A percentile compares a stretch with the other conserved stretches of the same genome.
Conservation (phyloP, 805 yeast genomes). For the Kodamaea hsintzibuensis region DNA sequence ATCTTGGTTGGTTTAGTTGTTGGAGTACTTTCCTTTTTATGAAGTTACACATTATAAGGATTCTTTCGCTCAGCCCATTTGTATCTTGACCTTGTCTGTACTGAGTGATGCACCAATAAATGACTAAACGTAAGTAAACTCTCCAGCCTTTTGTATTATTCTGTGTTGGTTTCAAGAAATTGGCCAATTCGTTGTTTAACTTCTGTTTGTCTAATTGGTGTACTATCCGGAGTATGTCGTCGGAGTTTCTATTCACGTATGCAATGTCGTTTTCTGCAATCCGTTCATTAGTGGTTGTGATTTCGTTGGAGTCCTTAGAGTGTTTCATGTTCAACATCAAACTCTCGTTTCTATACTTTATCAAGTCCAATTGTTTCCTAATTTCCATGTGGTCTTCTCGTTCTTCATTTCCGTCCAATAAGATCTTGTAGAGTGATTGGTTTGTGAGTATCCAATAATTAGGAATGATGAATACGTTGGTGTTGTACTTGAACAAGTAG, state of each 20-base stretch:
- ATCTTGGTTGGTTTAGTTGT: background rate
- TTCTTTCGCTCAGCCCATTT: slow-evolving; percentile 26
- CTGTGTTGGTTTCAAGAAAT: slow-evolving; percentile 23
- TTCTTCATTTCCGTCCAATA: slow-evolving; percentile 14
- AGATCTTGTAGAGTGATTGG: slow-evolving; percentile 44
- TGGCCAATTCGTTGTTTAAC: slow-evolving; percentile 30
- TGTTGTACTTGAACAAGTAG: slow-evolving; percentile 48
- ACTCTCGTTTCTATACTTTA: slow-evolving; percentile 70
- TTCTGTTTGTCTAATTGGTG: slow-evolving; percentile 36
- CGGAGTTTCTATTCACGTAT: slow-evolving; percentile 22
- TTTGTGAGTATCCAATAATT: slow-evolving; percentile 59
- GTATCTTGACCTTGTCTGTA: slow-evolving; percentile 26
- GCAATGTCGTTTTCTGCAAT: slow-evolving; percentile 15
- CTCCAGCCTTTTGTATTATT: slow-evolving; percentile 27
- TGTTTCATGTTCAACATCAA: slow-evolving; percentile 52
- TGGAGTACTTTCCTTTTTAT: slow-evolving; percentile 19
- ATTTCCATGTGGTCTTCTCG: slow-evolving; percentile 18
- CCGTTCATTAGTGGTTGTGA: slow-evolving; percentile 1
- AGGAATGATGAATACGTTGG: slow-evolving; percentile 66
- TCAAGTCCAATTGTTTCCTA: slow-evolving; percentile 54
- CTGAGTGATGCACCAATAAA: slow-evolving; percentile 43
- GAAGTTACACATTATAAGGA: slow-evolving; percentile 43
- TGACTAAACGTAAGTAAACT: slow-evolving; percentile 31
- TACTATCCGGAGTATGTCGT: slow-evolving; percentile 35
- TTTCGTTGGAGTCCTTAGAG: background rate